Evolutionary conservation across 495 filamentous ascomycete genomes (phyloP).

Genomic region (Aspergillus taichungensis): DNA sequence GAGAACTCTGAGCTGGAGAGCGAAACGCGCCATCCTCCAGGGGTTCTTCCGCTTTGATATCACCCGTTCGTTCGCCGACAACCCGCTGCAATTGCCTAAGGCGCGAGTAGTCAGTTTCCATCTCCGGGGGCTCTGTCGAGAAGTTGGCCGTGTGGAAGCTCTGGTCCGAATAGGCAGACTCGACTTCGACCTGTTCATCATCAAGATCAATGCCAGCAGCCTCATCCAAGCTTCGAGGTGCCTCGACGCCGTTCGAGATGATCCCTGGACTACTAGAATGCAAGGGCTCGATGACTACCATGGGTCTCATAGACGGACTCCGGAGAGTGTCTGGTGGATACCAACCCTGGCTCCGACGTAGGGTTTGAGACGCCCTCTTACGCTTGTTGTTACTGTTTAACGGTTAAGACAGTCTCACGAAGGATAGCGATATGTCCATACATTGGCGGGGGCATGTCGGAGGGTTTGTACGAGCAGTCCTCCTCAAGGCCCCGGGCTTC

Average conservation of each 20-base stretch:
- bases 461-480: slow-evolving; percentile 7
- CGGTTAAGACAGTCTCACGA: background rate
- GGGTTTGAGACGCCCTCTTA: background rate
- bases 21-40: background rate
- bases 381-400: background rate
- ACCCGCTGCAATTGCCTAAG: slow-evolving; percentile 2
- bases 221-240: too few relatives aligned
- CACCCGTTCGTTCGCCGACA: slow-evolving; percentile 1
- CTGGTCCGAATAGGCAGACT: slow-evolving; percentile 1
- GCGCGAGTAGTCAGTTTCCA: background rate
- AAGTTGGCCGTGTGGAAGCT: slow-evolving; percentile 1
- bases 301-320: too few relatives aligned
- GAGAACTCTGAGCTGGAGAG: background rate
- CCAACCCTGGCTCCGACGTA: too few relatives aligned
- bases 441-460: slow-evolving; percentile 5
- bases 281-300: background rate
- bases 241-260: too few relatives aligned
- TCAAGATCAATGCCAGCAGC: background rate
- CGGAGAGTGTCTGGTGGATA: too few relatives aligned
- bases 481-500: background rate
- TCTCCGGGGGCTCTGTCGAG: background rate
- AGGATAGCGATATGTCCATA: background rate
- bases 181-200: background rate
- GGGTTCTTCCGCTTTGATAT: slow-evolving; percentile 3
- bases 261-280: too few relatives aligned